Evolutionary conservation across 73 alveolate genomes (phyloP).

Genomic region (Paramecium sonneborni): DNA sequence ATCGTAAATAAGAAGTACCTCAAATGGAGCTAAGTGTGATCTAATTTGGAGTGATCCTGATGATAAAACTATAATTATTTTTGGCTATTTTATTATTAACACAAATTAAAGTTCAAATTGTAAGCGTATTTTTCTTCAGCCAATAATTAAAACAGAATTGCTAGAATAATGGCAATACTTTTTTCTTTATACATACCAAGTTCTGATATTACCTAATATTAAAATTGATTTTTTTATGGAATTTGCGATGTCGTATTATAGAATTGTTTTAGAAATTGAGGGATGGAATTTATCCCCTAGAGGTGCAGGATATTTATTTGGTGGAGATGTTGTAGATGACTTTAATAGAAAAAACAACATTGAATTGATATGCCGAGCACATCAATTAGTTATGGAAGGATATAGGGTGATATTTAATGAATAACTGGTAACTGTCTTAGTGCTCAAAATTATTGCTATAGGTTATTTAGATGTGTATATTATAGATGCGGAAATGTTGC

Average conservation of each 20-base stretch:
- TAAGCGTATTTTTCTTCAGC: no score
- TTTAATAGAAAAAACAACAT: conserved; percentile 84
- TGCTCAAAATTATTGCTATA: conserved; percentile 80
- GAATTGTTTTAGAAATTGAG: conserved; percentile 47
- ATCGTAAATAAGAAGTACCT: conserved; percentile 99
- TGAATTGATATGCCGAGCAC: conserved; percentile 95
- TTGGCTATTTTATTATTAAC: no score
- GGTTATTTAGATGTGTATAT: conserved; percentile 12
- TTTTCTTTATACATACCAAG: no score
- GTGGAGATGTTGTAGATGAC: conserved; percentile 90
- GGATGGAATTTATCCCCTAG: conserved; percentile 81
- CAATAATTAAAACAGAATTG: no score
- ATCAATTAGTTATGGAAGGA: conserved; percentile 97
- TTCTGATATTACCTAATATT: no score
- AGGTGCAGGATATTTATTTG: conserved; percentile 98
- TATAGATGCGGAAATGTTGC: conserved; percentile 88
- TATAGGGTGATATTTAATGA: conserved; percentile 84
- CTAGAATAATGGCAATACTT: no score
- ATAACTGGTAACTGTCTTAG: conserved; percentile 84
- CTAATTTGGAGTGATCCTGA: conserved; percentile 99
- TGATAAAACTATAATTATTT: no score
- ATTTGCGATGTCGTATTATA: no score
- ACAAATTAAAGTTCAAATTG: no score
- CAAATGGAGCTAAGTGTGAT: conserved; percentile 99
- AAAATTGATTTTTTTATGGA: no score